Evolutionary conservation across 495 filamentous ascomycete species (phyloP).

Genomic region (Podospora appendiculata): DNA sequence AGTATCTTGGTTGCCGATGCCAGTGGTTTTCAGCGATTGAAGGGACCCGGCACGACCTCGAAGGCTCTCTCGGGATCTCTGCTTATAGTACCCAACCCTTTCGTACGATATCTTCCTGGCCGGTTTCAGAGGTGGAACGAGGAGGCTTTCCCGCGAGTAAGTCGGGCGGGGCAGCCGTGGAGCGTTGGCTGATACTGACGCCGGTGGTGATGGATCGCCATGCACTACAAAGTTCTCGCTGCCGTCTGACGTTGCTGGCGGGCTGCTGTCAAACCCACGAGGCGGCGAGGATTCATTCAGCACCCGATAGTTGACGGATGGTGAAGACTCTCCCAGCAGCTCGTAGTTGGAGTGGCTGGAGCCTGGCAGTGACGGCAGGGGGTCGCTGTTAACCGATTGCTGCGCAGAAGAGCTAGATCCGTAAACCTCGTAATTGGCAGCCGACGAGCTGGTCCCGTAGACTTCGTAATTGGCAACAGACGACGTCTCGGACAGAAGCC

Average conservation of each 20-base stretch:
- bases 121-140: conserved; percentile 41
- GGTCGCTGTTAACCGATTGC: too few relatives aligned
- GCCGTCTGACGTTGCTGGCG: conserved; percentile 18
- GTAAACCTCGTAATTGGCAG: not conserved
- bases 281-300: conserved; percentile 25
- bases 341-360: not conserved
- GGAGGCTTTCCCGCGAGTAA: conserved; percentile 48
- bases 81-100: conserved; percentile 38
- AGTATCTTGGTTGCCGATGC: conserved; percentile 38
- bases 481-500: not conserved
- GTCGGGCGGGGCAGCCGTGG: conserved; percentile 22
- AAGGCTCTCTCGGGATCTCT: conserved; percentile 39
- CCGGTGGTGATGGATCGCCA: conserved; percentile 31
- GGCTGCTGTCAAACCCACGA: conserved; percentile 14
- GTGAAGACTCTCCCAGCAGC: not conserved
- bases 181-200: conserved; percentile 24
- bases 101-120: conserved; percentile 38
- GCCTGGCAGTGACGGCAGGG: not conserved
- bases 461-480: not conserved
- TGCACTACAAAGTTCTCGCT: conserved; percentile 40
- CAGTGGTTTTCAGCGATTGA: conserved; percentile 36
- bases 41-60: conserved; percentile 40
- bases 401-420: too few relatives aligned
- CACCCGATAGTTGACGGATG: not conserved
- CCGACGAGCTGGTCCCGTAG: not conserved